These are phyloP conservation scores for Tetragonia tetragonoides DNA, from an alignment of 148 eudicot species.

Conservation along the genomic window DNA sequence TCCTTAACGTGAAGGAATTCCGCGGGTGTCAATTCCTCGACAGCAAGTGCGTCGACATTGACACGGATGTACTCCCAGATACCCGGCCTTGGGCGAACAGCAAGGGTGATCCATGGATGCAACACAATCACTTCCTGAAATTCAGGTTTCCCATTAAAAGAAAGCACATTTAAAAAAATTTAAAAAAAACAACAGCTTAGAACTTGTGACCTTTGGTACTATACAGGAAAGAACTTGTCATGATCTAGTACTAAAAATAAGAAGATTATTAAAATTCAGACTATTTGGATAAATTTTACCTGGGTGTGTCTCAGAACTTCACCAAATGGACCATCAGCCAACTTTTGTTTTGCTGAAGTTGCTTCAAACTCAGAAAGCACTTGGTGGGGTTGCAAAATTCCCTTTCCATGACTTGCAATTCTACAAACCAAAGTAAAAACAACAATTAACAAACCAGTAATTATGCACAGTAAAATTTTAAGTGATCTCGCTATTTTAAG, in stretches of 20 bases:
- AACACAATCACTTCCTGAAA: slow-evolving; percentile 78
- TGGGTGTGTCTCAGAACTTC: slow-evolving; percentile 84
- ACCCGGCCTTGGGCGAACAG: slow-evolving; percentile 90
- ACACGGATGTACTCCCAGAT: slow-evolving; percentile 91
- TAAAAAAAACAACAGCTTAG: background rate
- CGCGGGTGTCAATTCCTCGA: slow-evolving; percentile 67
- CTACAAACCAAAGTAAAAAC: slow-evolving; percentile 31
- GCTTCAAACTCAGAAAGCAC: slow-evolving; percentile 72
- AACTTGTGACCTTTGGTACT: no score
- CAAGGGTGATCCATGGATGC: slow-evolving; percentile 86
- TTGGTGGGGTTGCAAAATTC: slow-evolving; percentile 83
- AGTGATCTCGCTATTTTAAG: background rate
- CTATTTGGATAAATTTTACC: slow-evolving; percentile 30
- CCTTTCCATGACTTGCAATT: slow-evolving; percentile 76
- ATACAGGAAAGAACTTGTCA: background rate
- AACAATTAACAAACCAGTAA: background rate
- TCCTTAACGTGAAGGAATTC: slow-evolving; percentile 84
- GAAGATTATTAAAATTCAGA: background rate
- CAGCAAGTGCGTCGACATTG: slow-evolving; percentile 56
- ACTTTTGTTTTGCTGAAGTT: slow-evolving; percentile 42
- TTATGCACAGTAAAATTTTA: background rate
- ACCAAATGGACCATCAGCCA: slow-evolving; percentile 74
- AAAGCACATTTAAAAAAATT: no score
- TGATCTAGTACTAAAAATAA: no score
- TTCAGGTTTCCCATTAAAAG: background rate